Evolutionary conservation across 805 yeast species (phyloP).

Genomic region (Lachancea quebecensis): DNA sequence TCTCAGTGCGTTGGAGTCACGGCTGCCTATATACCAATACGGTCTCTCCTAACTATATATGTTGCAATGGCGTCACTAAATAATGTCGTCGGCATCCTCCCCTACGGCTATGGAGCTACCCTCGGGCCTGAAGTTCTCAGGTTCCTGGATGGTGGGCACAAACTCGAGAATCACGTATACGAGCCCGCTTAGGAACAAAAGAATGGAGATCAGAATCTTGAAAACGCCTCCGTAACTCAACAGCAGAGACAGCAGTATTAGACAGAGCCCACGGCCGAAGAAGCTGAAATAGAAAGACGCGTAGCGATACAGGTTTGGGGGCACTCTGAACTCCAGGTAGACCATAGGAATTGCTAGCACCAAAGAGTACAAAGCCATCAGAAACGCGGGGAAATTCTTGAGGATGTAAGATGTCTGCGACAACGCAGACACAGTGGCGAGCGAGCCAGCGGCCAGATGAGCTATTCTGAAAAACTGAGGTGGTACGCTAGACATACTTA

Average conservation of each 20-base stretch:
- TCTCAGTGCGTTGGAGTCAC: neutral
- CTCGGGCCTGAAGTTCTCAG: slow-evolving; percentile 67
- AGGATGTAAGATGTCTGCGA: slow-evolving; percentile 18
- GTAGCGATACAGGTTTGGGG: slow-evolving; percentile 56
- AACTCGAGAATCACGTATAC: slow-evolving; percentile 59
- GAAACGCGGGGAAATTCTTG: slow-evolving; percentile 34
- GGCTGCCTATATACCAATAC: neutral
- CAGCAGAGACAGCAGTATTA: slow-evolving; percentile 40
- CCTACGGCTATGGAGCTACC: slow-evolving; percentile 34
- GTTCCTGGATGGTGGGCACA: slow-evolving; percentile 68
- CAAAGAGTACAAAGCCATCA: slow-evolving; percentile 53
- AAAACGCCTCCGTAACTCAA: slow-evolving; percentile 49
- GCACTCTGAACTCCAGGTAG: slow-evolving; percentile 36
- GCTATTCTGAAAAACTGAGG: slow-evolving; percentile 32
- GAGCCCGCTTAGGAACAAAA: slow-evolving; percentile 56
- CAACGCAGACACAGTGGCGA: slow-evolving; percentile 37
- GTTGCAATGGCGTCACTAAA: neutral
- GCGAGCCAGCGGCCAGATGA: slow-evolving; percentile 49
- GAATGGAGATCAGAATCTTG: slow-evolving; percentile 49
- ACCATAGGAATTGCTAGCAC: slow-evolving; percentile 49
- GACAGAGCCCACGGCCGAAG: slow-evolving; percentile 44
- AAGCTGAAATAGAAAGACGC: slow-evolving; percentile 65
- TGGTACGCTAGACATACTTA: slow-evolving; percentile 4
- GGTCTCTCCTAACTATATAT: neutral
- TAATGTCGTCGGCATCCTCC: slow-evolving; percentile 32